Evolutionary conservation across 2,329 filamentous ascomycete genomes (phyloP), one percentile per base, ranked within the genome.

Genomic region (Ilyonectria robusta): DNA sequence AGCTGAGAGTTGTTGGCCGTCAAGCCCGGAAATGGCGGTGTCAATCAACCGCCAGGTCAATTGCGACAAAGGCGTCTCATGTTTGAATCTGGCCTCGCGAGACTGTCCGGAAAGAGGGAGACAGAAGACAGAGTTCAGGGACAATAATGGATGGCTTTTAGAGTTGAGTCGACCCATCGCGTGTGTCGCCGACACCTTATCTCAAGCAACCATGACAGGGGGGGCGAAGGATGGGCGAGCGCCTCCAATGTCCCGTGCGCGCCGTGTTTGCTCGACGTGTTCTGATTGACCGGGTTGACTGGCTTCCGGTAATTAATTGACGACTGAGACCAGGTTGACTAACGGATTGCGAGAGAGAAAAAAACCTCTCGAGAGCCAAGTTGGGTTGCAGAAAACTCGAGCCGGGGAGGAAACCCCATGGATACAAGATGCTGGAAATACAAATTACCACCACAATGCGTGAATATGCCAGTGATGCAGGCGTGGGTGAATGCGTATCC

Each of bases 91-190:
- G 54, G 26, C 15, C 40, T 42, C 4, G 17, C 15, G 15, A 46
- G 54, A 58, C 54, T 50, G 66, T 40, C 44, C 55, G 42, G 53
- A 31, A 61, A 55, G 56, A 60, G 53, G 53, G 50, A 31, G 42
- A 56, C n/a, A 65, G 53, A 63, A 51, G 58, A 62, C 54, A 65
- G 51, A 63, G 62, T 67, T 74, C 29, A 55, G 44, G 44, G 61
- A 53, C 29, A 54, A 44, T 55, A 51, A 64, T 59, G 60, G 44
- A 62, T 58, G 54, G 35, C 58, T 57, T 63, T 70, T 75, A 69
- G 63, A 75, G 72, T 72, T 74, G 67, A 68, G 65, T 70, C 70
- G 69, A 68, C 66, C 72, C 55, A 67, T 69, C 53, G 56, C 72
- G 62, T 69, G 64, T 63, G 48, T 68, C 65, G 63, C 50, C 66